Percentiles rank a stretch among this genome's conserved stretches.
Evolutionary conservation across 176 grass and related monocot genomes (phyloP).

Genomic region (Tillandsia fasciculata): DNA sequence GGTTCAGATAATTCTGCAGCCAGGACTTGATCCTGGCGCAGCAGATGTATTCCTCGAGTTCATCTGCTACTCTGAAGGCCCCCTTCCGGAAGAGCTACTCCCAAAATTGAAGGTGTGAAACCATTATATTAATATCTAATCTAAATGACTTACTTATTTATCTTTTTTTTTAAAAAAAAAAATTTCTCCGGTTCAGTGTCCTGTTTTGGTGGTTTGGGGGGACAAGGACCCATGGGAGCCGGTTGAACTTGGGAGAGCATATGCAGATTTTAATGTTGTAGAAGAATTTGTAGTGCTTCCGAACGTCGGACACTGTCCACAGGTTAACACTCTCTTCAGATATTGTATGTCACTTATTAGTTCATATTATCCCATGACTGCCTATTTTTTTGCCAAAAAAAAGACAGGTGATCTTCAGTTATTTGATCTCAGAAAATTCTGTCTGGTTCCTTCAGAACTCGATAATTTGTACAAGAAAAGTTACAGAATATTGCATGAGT

Average conservation of each 20-base stretch:
- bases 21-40: slow-evolving; percentile 75
- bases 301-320: slow-evolving; percentile 90
- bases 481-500: no score
- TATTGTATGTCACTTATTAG: background rate
- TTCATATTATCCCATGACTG: background rate
- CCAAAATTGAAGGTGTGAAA: slow-evolving; percentile 39
- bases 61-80: slow-evolving; percentile 92
- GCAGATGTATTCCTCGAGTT: slow-evolving; percentile 96
- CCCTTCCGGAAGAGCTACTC: slow-evolving; percentile 94
- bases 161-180: background rate
- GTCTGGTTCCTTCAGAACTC: no score
- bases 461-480: no score
- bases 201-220: slow-evolving; percentile 82
- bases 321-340: background rate
- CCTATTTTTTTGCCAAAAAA: no score
- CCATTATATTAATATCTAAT: background rate
- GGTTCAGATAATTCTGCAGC: slow-evolving; percentile 84
- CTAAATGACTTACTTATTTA: background rate
- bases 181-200: slow-evolving; percentile 42
- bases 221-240: slow-evolving; percentile 96
- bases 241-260: slow-evolving; percentile 77
- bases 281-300: slow-evolving; percentile 91
- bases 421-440: no score
- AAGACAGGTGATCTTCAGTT: no score
- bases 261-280: slow-evolving; percentile 53